Percentiles rank a stretch among this genome's conserved stretches.
Conservation (phyloP, 192 early-diverging fungal genomes). For the Funneliformis geosporum region DNA sequence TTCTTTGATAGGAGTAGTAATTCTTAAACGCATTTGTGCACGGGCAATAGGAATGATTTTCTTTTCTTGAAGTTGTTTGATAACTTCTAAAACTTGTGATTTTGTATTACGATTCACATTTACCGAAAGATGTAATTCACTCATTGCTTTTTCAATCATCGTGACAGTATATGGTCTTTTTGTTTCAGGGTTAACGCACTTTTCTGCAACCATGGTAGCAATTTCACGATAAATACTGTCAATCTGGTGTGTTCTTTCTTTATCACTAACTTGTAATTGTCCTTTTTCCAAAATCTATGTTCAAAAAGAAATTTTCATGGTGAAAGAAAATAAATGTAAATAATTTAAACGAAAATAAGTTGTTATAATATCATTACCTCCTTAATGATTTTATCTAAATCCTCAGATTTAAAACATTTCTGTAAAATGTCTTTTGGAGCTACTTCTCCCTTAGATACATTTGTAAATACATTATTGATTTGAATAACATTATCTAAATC, state of each 20-base stretch:
- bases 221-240: slow-evolving; percentile 87
- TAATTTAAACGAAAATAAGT: too few relatives aligned
- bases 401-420: slow-evolving; percentile 88
- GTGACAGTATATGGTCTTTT: slow-evolving; percentile 94
- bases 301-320: neutral
- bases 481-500: slow-evolving; percentile 97
- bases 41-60: slow-evolving; percentile 87
- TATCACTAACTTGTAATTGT: slow-evolving; percentile 95
- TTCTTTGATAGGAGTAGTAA: slow-evolving; percentile 83
- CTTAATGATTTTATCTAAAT: slow-evolving; percentile 75
- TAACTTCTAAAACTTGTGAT: slow-evolving; percentile 89
- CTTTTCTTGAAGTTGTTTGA: slow-evolving; percentile 89
- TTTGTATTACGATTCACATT: slow-evolving; percentile 89
- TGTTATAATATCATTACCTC: too few relatives aligned
- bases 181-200: slow-evolving; percentile 93
- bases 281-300: slow-evolving; percentile 89
- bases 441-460: slow-evolving; percentile 96
- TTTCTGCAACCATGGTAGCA: slow-evolving; percentile 93
- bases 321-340: too few relatives aligned
- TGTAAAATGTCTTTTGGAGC: slow-evolving; percentile 86
- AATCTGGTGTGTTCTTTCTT: slow-evolving; percentile 87
- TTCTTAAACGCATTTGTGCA: slow-evolving; percentile 89
- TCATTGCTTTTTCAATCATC: slow-evolving; percentile 99
- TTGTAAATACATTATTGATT: slow-evolving; percentile 89
- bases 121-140: slow-evolving; percentile 88